phyloP scores from a whole-genome alignment of 2,329 filamentous ascomycete genomes.

The Coniella vitis region DNA sequence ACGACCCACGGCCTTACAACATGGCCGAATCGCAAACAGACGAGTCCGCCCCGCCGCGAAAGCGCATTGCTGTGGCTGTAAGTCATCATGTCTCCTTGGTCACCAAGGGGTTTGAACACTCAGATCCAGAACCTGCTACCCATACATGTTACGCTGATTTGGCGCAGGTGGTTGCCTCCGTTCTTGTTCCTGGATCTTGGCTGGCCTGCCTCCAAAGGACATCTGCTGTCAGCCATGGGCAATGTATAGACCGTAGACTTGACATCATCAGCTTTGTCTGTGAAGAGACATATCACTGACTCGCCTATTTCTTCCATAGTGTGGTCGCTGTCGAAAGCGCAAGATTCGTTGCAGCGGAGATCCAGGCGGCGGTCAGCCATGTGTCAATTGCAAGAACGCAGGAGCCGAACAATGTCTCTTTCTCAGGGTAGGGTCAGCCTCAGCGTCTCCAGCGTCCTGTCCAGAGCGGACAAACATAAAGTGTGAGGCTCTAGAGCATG shows the following conservation, averaged over 20 bases:
- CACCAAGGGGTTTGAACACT: not conserved
- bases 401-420: slow-evolving; percentile 69
- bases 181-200: too few relatives aligned
- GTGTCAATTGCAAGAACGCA: slow-evolving; percentile 73
- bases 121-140: not conserved
- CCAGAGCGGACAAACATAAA: not conserved
- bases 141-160: not conserved
- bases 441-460: not conserved
- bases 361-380: slow-evolving; percentile 66
- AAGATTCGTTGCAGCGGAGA: slow-evolving; percentile 96
- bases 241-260: too few relatives aligned
- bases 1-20: slow-evolving; percentile 29
- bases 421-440: slow-evolving; percentile 54
- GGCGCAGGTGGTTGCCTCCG: too few relatives aligned
- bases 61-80: slow-evolving; percentile 55
- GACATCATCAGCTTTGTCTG: not conserved
- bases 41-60: slow-evolving; percentile 41
- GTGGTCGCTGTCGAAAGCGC: slow-evolving; percentile 79
- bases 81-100: slow-evolving; percentile 22
- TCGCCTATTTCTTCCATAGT: slow-evolving; percentile 45
- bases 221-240: too few relatives aligned
- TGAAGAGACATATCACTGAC: not conserved
- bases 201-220: too few relatives aligned
- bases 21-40: slow-evolving; percentile 36
- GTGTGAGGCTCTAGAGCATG: not conserved